These are phyloP conservation scores for Neurospora cerealis DNA, from an alignment of 495 filamentous ascomycete genomes.

Conservation along the genomic window DNA sequence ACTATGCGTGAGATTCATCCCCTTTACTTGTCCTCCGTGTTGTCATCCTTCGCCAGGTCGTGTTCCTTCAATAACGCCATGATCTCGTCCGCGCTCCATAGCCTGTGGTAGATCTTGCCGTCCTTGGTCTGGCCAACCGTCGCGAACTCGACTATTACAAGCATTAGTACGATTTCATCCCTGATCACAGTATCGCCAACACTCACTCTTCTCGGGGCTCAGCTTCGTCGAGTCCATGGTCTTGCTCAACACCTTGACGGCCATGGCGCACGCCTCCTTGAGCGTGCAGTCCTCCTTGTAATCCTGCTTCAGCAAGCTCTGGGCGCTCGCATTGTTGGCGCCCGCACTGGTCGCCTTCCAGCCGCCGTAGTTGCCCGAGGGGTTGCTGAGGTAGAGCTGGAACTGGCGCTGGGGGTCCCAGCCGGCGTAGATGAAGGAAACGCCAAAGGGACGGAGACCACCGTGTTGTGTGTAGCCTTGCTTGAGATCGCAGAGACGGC, in stretches of 20 bases:
- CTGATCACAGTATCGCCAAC: neutral
- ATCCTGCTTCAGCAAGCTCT: slow-evolving; percentile 97
- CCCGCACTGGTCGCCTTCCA: slow-evolving; percentile 99
- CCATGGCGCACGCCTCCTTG: slow-evolving; percentile 94
- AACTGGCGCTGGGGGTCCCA: slow-evolving; percentile 93
- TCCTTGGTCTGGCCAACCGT: slow-evolving; percentile 92
- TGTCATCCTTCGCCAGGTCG: slow-evolving; percentile 81
- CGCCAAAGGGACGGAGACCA: slow-evolving; percentile 92
- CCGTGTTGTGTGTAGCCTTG: slow-evolving; percentile 99
- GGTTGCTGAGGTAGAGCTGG: slow-evolving; percentile 99
- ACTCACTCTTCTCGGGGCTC: slow-evolving; percentile 93
- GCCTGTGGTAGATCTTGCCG: slow-evolving; percentile 92
- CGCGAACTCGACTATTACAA: slow-evolving; percentile 79
- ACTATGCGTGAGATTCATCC: neutral
- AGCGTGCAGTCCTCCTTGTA: slow-evolving; percentile 96
- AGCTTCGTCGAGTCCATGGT: slow-evolving; percentile 99
- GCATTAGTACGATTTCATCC: slow-evolving; percentile 4
- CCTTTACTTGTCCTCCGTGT: slow-evolving; percentile 52
- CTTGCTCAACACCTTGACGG: slow-evolving; percentile 98
- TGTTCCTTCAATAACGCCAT: slow-evolving; percentile 89
- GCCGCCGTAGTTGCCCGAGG: slow-evolving; percentile 97
- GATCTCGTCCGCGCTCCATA: slow-evolving; percentile 97
- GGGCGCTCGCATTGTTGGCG: slow-evolving; percentile 95
- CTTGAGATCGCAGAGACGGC: slow-evolving; percentile 93
- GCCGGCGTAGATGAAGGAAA: slow-evolving; percentile 98